These are phyloP conservation scores for Cladosporium sp. DNA, from an alignment of 2,329 filamentous ascomycete species.

Conservation along the genomic window DNA sequence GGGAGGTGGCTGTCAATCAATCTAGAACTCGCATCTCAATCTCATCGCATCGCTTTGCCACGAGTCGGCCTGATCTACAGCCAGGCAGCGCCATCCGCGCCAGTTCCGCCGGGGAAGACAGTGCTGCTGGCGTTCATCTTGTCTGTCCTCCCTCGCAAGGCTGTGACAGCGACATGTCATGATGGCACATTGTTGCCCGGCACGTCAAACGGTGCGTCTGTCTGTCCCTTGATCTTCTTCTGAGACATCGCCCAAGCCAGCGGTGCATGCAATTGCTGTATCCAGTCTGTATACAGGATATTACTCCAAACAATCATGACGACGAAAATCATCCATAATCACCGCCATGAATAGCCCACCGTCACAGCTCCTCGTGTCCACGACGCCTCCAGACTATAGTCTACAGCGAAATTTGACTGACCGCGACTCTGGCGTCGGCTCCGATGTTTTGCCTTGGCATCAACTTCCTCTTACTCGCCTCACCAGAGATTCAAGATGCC, in stretches of 20 bases:
- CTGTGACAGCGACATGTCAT: neutral
- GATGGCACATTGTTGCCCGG: neutral
- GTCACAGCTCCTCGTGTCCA: neutral
- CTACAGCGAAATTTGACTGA: neutral
- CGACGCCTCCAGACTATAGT: neutral
- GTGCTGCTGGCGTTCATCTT: neutral
- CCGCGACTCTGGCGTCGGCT: neutral
- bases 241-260: neutral
- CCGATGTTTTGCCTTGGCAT: conserved; percentile 17
- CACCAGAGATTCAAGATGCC: conserved; percentile 11
- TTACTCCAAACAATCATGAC: neutral
- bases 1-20: neutral
- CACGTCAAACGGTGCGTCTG: neutral
- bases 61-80: conserved; percentile 1
- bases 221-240: neutral
- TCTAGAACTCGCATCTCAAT: neutral
- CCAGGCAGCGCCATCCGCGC: neutral
- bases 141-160: neutral
- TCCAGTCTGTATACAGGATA: neutral
- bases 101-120: neutral
- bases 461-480: conserved; percentile 5
- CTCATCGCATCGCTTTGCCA: neutral
- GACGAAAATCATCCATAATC: neutral
- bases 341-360: neutral
- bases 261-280: neutral